Evolutionary conservation across 148 eudicot genomes (phyloP).

Genomic region (Gaultheria prostrata): DNA sequence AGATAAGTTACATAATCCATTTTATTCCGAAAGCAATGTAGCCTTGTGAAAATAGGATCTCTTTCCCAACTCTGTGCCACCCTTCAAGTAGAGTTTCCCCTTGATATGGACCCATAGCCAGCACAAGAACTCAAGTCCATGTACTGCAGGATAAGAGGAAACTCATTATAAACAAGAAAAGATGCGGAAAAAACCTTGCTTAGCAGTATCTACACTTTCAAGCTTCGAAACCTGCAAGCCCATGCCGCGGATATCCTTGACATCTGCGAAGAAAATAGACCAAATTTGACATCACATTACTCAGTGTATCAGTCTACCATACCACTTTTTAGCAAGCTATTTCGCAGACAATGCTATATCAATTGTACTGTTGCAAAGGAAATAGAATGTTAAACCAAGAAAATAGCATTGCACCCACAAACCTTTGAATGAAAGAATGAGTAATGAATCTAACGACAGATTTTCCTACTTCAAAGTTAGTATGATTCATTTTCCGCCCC

Average conservation of each 20-base stretch:
- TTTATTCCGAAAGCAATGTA: not conserved
- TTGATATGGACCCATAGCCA: not conserved
- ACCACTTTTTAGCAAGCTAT: conserved; percentile 5
- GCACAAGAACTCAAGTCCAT: not conserved
- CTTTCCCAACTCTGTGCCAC: not conserved
- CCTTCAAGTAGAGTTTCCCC: not conserved
- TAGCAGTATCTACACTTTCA: conserved; percentile 53
- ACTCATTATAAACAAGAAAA: not conserved
- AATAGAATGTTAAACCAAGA: not conserved
- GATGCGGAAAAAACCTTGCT: conserved; percentile 47
- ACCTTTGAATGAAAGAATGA: not conserved
- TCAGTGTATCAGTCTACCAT: not conserved
- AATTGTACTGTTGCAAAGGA: not conserved
- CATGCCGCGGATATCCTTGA: conserved; percentile 83
- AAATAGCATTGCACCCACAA: not conserved
- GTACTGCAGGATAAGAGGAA: not conserved
- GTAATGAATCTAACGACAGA: not conserved
- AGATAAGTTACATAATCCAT: not conserved
- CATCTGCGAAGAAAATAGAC: conserved; percentile 45
- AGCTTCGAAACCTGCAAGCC: conserved; percentile 92
- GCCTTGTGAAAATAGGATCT: not conserved
- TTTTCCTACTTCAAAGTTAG: not conserved
- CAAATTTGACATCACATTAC: conserved; percentile 10
- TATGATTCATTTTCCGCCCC: not conserved
- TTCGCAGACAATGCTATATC: not conserved